Base-by-base conservation (phyloP, 2,329 filamentous ascomycete genomes). In the Fusarium tricinctum region DNA sequence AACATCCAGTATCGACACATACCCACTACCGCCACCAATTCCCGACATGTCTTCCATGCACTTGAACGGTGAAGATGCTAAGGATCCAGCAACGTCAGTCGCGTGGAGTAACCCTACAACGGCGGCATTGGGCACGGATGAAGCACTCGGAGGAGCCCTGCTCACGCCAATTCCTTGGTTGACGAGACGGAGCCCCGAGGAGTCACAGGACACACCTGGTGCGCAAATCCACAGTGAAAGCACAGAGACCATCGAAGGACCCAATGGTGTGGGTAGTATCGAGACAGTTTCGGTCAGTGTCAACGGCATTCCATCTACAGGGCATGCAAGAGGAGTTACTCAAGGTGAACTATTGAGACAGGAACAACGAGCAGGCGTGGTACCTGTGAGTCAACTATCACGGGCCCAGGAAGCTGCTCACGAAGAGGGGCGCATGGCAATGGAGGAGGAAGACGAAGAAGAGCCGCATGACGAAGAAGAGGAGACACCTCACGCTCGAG, bases 101-200 rank as follows among this genome's bases (percentile, higher is more conserved):
- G 78, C 82, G 5, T 85, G 85, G 82, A 80, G 80, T 45, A 85
- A 86, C 51, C 80, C 72, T 73, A 85, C 75, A 68, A 79, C 79
- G 66, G 78, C 79, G 10, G 78, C 82, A 14, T 82, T 95, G 8
- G 94, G 93, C 3, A 93, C 92, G 48, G 95, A 98, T 73, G 95
- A 97, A 77, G 91, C 91, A 14, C 83, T 98, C 2, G 95, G 95
- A 22, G 96, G 96, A 8, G 96, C 96, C 0, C 84, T 97, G 19
- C 84, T 99, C 49, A 98, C 95, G 1, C 96, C 95, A 1, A 98
- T 99, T 58, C 92, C 94, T 0, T 99, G 96, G 96, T 82, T 98
- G 50, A 84, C 80, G 26, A 79, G 81, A 40, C 75, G 71, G 38
- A 78, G 76, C 30, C 75, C 77, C 6, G 75, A 78, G 54, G 76